Conservation (phyloP, 116 monocot species). For the Papilionanthe hybrid region DNA sequence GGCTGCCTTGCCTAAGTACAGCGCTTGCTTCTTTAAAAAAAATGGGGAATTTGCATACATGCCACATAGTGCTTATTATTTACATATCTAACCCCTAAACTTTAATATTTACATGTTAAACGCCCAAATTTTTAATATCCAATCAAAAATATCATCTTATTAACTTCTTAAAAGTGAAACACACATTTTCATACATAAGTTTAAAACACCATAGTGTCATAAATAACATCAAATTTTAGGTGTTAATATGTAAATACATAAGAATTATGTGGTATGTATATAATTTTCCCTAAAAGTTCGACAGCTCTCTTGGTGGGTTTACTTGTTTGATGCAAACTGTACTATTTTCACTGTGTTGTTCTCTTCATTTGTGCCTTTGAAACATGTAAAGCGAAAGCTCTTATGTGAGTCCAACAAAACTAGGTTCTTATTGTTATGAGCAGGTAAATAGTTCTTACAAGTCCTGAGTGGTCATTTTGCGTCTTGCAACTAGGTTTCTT, state of each 20-base stretch:
- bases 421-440: neutral
- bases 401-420: neutral
- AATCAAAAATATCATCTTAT: no score
- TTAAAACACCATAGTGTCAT: no score
- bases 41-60: no score
- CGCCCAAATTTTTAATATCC: no score
- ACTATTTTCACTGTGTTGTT: neutral
- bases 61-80: no score
- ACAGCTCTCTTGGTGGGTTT: neutral
- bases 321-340: neutral
- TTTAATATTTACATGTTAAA: no score
- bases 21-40: neutral
- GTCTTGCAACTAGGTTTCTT: neutral
- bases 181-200: no score
- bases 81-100: no score
- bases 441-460: neutral
- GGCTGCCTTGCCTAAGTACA: neutral
- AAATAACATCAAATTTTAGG: no score
- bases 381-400: neutral
- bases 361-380: neutral
- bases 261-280: no score
- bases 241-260: no score
- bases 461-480: neutral
- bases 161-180: no score
- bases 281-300: neutral